These are phyloP conservation scores for Sporothrix pallida DNA, from an alignment of 2,329 filamentous ascomycete species.

Conservation along the genomic window DNA sequence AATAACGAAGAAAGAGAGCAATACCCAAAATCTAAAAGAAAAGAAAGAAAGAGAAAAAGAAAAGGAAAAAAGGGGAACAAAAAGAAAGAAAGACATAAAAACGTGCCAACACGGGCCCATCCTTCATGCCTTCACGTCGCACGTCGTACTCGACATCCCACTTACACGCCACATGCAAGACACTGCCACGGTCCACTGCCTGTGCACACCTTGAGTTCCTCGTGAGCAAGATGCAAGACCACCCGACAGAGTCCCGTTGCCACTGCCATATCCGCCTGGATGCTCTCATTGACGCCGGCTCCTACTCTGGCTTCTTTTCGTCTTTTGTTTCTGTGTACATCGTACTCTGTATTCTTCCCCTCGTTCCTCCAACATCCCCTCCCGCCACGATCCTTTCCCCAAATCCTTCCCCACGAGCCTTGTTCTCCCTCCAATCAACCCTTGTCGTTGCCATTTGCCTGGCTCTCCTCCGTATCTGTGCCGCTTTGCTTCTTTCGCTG, in stretches of 20 bases:
- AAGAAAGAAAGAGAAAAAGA: background rate
- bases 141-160: background rate
- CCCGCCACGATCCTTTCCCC: slow-evolving; percentile 14
- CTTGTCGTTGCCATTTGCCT: background rate
- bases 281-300: slow-evolving; percentile 9
- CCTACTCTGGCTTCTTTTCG: background rate
- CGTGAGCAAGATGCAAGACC: slow-evolving; percentile 8
- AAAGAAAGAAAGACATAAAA: background rate
- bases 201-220: background rate
- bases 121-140: background rate
- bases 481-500: background rate
- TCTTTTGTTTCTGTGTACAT: background rate
- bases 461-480: background rate
- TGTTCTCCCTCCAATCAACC: background rate
- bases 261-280: background rate
- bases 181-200: slow-evolving; percentile 5
- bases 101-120: background rate
- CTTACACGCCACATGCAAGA: slow-evolving; percentile 24
- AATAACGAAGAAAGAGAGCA: background rate
- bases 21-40: background rate
- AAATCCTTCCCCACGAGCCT: background rate
- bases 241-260: background rate
- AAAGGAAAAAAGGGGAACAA: background rate
- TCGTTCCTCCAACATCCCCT: slow-evolving; percentile 2
- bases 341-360: background rate